These are phyloP conservation scores for Trypanosoma cruzi DNA, from an alignment of 208 protist species.

Conservation along the genomic window DNA sequence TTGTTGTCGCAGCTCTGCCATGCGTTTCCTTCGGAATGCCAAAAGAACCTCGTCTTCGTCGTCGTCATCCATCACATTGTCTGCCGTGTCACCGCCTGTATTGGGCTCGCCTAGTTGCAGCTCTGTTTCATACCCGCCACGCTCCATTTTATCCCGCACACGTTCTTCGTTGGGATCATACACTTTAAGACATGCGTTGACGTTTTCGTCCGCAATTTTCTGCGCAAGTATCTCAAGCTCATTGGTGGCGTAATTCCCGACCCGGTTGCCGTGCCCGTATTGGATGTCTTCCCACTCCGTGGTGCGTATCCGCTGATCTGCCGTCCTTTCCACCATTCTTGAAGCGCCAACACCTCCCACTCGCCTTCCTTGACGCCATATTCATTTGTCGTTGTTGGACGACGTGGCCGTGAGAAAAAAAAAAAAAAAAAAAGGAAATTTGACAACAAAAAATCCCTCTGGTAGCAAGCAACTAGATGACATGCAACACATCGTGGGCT, in stretches of 20 bases:
- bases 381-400: not conserved
- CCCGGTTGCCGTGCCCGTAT: slow-evolving; percentile 89
- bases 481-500: not conserved
- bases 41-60: slow-evolving; percentile 82
- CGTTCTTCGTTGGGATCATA: slow-evolving; percentile 80
- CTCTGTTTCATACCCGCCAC: slow-evolving; percentile 50
- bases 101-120: slow-evolving; percentile 5
- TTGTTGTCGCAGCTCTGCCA: slow-evolving; percentile 65
- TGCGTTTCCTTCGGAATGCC: slow-evolving; percentile 50
- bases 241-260: slow-evolving; percentile 85
- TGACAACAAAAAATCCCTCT: not conserved
- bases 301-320: slow-evolving; percentile 81
- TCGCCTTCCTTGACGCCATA: not conserved
- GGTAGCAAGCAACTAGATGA: not conserved
- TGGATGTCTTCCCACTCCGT: slow-evolving; percentile 94
- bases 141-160: slow-evolving; percentile 65
- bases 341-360: not conserved
- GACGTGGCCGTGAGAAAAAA: not conserved
- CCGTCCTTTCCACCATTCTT: slow-evolving; percentile 71
- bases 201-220: slow-evolving; percentile 70
- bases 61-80: slow-evolving; percentile 23
- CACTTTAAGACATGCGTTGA: slow-evolving; percentile 60
- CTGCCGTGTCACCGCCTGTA: slow-evolving; percentile 19
- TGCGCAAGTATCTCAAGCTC: slow-evolving; percentile 84
- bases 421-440: slow-evolving; percentile 9